Evolutionary conservation across 106 monocot species (phyloP), one percentile per base, ranked within the genome.

Genomic region (Acanthochlamys bracteata): DNA sequence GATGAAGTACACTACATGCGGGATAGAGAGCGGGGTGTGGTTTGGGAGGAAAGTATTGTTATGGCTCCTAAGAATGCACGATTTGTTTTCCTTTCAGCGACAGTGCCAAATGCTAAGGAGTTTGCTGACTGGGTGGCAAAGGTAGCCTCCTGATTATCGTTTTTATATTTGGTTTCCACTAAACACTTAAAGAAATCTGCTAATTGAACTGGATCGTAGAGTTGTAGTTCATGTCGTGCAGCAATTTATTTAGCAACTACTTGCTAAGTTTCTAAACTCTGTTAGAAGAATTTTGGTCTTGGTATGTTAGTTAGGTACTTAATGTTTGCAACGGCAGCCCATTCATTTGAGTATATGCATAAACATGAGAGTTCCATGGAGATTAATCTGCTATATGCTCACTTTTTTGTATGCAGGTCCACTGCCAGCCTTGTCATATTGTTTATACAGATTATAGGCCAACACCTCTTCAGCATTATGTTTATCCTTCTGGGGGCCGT

Each of bases 1-100:
- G 96, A 98, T 66, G 96, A 98, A 67, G 96, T 98, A 21, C 91
- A 92, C 57, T 98, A 98, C 64, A 98, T 98, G 96, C 77, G 96
- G 23, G 96, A 98, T 57, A 84, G 85, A 61, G 96, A 98, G 69
- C 78, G 96, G 68, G 96, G 96, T 17, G 96, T 98, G 24, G 91
- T 92, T 57, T 98, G 96, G 96, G 96, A 98, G 65, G 96, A 98
- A 68, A 98, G 91, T 55, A 98, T 98, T 71, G 85, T 98, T 6
- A 98, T 98, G 96, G 88, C 96, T 74, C 92, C 96, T 55, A 98
- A 79, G 73, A 88, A 85, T 42, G 78, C 91, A 7, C 80, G 81
- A 7, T 98, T 98, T 71, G 96, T 98, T 0, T 98, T 98, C 65
- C 91, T 98, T 52, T 98, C 96, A 19, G 96, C 96, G 22, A 98